A percentile compares a stretch with the other conserved stretches of the same genome.
These are phyloP conservation scores for Penicillium desertorum DNA, from an alignment of 495 filamentous ascomycete species.

Conservation along the genomic window DNA sequence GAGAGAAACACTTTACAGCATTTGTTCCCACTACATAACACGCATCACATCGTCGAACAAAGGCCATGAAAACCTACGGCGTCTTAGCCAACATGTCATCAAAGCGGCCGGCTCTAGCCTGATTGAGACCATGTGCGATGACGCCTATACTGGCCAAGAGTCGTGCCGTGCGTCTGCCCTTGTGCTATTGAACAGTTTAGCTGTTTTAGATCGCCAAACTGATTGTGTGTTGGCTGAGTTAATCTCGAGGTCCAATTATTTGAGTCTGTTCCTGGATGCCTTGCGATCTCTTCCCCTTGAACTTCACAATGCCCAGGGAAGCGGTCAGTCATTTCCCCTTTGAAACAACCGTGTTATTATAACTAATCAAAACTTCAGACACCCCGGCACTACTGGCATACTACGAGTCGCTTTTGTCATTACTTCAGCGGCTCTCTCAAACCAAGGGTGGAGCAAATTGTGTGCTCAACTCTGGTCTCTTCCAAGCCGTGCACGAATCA, in stretches of 20 bases:
- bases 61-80: constrained; percentile 42
- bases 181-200: constrained; percentile 70
- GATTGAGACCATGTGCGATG: constrained; percentile 86
- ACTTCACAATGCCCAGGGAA: constrained; percentile 49
- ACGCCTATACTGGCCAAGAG: constrained; percentile 82
- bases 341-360: not conserved
- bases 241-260: constrained; percentile 82
- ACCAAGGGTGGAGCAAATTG: constrained; percentile 75
- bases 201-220: constrained; percentile 62
- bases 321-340: constrained; percentile 40
- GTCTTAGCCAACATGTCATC: constrained; percentile 71
- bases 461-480: constrained; percentile 85
- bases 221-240: constrained; percentile 72
- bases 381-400: constrained; percentile 57
- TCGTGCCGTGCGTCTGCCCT: constrained; percentile 79
- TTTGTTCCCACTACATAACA: constrained; percentile 79
- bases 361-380: constrained; percentile 39
- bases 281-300: constrained; percentile 71
- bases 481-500: constrained; percentile 75
- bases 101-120: constrained; percentile 73
- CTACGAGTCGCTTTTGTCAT: constrained; percentile 71
- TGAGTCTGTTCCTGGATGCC: constrained; percentile 82
- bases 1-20: constrained; percentile 81
- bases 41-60: constrained; percentile 58
- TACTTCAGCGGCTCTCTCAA: constrained; percentile 82